Evolutionary conservation across 1,284 basidiomycete genomes (phyloP).

Genomic region (Fistulinella staudtii): DNA sequence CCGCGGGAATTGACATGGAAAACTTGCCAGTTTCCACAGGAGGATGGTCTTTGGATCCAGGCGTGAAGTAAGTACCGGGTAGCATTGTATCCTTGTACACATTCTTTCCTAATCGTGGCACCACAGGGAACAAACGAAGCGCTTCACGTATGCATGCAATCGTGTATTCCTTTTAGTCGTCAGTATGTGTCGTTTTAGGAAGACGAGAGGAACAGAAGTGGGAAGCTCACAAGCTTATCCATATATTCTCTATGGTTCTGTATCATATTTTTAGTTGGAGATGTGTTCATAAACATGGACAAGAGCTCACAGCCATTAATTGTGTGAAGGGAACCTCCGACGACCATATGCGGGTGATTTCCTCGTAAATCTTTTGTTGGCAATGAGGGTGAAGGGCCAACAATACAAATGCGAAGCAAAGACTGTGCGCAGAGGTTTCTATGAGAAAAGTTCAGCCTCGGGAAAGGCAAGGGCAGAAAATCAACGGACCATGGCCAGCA

Average conservation of each 20-base stretch:
- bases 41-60: slow-evolving; percentile 22
- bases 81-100: slow-evolving; percentile 36
- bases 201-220: not conserved
- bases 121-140: slow-evolving; percentile 39
- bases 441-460: too few relatives aligned
- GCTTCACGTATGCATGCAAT: slow-evolving; percentile 41
- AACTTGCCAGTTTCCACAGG: slow-evolving; percentile 31
- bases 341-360: slow-evolving; percentile 37
- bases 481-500: slow-evolving; percentile 29
- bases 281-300: not conserved
- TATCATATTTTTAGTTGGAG: not conserved
- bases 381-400: slow-evolving; percentile 44
- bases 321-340: slow-evolving; percentile 22
- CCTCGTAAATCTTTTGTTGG: slow-evolving; percentile 42
- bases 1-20: slow-evolving; percentile 38
- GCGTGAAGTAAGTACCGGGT: slow-evolving; percentile 34
- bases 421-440: slow-evolving; percentile 46
- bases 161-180: slow-evolving; percentile 36
- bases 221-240: slow-evolving; percentile 30
- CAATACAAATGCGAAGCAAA: slow-evolving; percentile 39
- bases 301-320: slow-evolving; percentile 12
- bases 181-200: not conserved
- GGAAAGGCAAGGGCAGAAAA: too few relatives aligned
- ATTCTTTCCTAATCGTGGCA: slow-evolving; percentile 40
- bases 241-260: slow-evolving; percentile 38